These are phyloP conservation scores for Miamiensis avidus DNA, from an alignment of 169 alveolate species.

Conservation along the genomic window DNA sequence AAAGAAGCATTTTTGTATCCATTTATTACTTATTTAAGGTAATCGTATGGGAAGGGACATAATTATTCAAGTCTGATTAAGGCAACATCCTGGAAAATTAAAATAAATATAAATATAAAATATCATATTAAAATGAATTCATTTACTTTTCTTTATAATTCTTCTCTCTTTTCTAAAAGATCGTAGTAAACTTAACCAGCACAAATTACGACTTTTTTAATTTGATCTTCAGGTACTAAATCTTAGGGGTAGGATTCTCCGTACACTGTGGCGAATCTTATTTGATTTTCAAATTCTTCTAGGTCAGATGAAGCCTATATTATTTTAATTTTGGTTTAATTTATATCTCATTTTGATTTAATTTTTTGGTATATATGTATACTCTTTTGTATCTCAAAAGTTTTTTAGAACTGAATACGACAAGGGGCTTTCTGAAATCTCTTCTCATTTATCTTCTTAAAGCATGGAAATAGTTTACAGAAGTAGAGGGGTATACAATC, in stretches of 20 bases:
- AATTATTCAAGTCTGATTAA: conserved; percentile 88
- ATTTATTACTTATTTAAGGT: conserved; percentile 18
- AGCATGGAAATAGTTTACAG: conserved; percentile 94
- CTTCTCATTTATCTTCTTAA: conserved; percentile 93
- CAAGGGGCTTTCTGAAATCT: conserved; percentile 86
- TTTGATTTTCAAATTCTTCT: conserved; percentile 61
- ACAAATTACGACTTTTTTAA: conserved; percentile 88
- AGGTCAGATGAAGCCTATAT: conserved; percentile 72
- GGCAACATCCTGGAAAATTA: conserved; percentile 59
- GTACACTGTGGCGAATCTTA: conserved; percentile 59
- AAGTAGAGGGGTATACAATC: conserved; percentile 87
- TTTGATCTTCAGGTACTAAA: conserved; percentile 38
- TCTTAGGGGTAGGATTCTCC: conserved; percentile 60
- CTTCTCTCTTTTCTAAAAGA: conserved; percentile 54
- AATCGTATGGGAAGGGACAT: conserved; percentile 90
- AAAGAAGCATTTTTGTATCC: conserved; percentile 48
- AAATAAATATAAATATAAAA: background rate
- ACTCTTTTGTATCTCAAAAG: conserved; percentile 57
- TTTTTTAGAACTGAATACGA: conserved; percentile 80
- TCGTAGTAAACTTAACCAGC: conserved; percentile 93
- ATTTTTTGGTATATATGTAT: background rate
- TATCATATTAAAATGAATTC: background rate
- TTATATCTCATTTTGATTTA: background rate
- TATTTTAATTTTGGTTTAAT: conserved; percentile 39
- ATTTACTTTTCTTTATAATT: conserved; percentile 33